Evolutionary conservation across 78 protist genomes (phyloP).

Genomic region (Tieghemostelium lacteum): DNA sequence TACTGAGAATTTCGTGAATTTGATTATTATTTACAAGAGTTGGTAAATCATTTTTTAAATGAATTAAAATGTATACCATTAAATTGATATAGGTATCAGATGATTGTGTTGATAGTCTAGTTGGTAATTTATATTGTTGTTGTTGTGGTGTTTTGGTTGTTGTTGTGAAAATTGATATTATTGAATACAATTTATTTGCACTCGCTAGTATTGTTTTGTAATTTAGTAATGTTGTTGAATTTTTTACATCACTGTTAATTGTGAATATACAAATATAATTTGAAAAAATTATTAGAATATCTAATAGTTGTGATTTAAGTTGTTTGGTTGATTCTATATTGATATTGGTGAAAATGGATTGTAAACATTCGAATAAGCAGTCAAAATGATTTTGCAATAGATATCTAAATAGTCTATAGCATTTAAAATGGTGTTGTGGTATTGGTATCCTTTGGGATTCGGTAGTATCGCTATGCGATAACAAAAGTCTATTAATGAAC

Average conservation of each 20-base stretch:
- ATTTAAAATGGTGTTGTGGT: constrained; percentile 7
- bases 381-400: neutral
- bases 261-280: neutral
- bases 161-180: neutral
- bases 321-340: neutral
- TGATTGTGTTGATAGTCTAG: constrained; percentile 19
- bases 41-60: neutral
- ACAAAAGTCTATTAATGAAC: neutral
- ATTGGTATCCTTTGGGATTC: neutral
- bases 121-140: neutral
- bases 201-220: neutral
- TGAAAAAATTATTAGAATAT: neutral
- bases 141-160: neutral
- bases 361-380: neutral
- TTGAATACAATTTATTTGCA: neutral
- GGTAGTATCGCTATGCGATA: neutral
- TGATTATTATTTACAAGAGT: neutral
- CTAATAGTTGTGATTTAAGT: neutral
- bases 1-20: neutral
- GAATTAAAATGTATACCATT: neutral
- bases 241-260: neutral
- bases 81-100: neutral
- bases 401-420: constrained; percentile 12
- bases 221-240: neutral
- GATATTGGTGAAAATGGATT: neutral